Conservation (phyloP, 2,329 filamentous ascomycete species). For the Colletotrichum sidae region DNA sequence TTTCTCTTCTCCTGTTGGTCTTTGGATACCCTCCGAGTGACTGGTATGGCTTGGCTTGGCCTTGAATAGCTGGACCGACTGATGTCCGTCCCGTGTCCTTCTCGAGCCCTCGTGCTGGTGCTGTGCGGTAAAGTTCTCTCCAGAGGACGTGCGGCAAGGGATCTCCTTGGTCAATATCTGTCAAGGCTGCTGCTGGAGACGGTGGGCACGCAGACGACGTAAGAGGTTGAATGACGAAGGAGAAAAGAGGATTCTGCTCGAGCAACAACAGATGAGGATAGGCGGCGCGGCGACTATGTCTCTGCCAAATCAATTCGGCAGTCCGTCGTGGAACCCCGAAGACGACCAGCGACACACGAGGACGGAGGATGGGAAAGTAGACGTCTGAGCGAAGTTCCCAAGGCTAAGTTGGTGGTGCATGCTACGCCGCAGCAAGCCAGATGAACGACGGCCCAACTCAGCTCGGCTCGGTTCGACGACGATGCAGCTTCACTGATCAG, state of each 20-base stretch:
- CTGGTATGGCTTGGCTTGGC: neutral
- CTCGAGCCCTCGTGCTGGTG: conserved; percentile 30
- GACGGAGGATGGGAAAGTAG: conserved; percentile 4
- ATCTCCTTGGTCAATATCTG: neutral
- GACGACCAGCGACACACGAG: conserved; percentile 2
- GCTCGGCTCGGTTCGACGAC: conserved; percentile 19
- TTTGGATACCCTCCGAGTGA: neutral
- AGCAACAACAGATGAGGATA: conserved; percentile 20
- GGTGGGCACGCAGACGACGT: conserved; percentile 9
- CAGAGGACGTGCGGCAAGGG: conserved; percentile 7
- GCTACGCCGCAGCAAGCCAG: conserved; percentile 15
- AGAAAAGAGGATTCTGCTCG: conserved; percentile 17
- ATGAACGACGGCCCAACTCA: neutral
- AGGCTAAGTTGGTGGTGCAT: conserved; percentile 5
- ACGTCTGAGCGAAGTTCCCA: neutral
- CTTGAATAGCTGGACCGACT: conserved; percentile 10
- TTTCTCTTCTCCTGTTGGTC: conserved; percentile 4
- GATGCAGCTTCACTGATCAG: conserved; percentile 25
- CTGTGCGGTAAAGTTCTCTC: conserved; percentile 10
- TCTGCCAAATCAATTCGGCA: conserved; percentile 5
- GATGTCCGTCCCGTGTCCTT: conserved; percentile 13
- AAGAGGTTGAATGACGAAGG: conserved; percentile 6
- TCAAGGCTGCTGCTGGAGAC: neutral
- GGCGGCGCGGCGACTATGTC: conserved; percentile 10
- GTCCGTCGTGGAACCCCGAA: conserved; percentile 15